Conservation (phyloP, 306 rosid species). For the Dryas drummondii region DNA sequence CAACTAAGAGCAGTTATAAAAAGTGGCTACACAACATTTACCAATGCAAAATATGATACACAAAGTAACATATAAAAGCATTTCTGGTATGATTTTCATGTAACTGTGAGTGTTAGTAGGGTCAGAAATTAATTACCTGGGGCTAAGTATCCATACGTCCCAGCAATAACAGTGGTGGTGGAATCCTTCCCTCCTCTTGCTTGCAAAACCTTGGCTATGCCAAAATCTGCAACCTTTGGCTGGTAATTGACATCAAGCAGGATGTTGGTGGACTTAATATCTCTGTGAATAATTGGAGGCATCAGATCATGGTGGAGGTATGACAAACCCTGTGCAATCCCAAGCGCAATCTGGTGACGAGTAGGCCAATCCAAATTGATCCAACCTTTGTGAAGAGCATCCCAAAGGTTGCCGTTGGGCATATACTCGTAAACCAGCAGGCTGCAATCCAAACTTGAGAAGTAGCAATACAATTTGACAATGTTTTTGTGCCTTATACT, state of each 20-base stretch:
- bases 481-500: conserved; percentile 91
- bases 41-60: neutral
- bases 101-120: neutral
- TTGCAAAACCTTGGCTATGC: conserved; percentile 94
- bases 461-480: conserved; percentile 77
- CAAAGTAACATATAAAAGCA: neutral
- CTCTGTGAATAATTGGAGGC: conserved; percentile 81
- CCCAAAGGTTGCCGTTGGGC: conserved; percentile 96
- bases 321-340: conserved; percentile 86
- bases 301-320: conserved; percentile 93
- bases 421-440: conserved; percentile 86
- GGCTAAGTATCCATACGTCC: conserved; percentile 91
- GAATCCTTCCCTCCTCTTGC: conserved; percentile 85
- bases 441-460: conserved; percentile 69
- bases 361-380: conserved; percentile 83
- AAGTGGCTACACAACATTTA: neutral
- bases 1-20: neutral
- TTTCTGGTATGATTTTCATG: neutral
- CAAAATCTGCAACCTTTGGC: conserved; percentile 96
- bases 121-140: conserved; percentile 58
- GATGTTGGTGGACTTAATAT: conserved; percentile 85
- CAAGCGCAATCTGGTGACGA: conserved; percentile 76
- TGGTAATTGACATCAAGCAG: conserved; percentile 75
- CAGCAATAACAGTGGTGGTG: conserved; percentile 84
- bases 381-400: conserved; percentile 77